Base-by-base conservation (phyloP, 768 basidiomycete genomes). In the Pholiota molesta region DNA sequence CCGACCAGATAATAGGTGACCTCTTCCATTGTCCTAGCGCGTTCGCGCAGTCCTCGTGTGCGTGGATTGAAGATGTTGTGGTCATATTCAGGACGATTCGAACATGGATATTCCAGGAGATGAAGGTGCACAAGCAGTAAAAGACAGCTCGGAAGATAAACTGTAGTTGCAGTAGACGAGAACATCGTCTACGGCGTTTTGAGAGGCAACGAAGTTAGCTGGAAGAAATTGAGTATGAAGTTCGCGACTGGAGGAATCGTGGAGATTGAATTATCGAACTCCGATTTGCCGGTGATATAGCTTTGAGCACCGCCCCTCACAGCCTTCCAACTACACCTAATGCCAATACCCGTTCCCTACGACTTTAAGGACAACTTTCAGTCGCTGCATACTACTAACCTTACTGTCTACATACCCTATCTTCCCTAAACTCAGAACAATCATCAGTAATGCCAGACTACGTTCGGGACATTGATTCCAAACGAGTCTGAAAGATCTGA, bases 101-200 rank as follows among this genome's bases (percentile, higher is more conserved):
- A 77, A 17, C 77, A 67, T 0, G 83, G 82, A 67, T 83, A 84
- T 58, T 80, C 74, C 17, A 87, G 73, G 13, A 86, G 79, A 62
- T 85, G 81, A 7, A 86, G 76, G 62, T 86, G 84, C 8, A 86
- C 70, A 9, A 86, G 75, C 13, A 87, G 72, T 14, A 86, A 68
- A 11, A 86, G 73, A n/a, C 79, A 69, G 16, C 74, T 62, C 6
- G 83, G 83, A 0, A 84, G 66, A 14, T 21, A 14, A 26, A 29
- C 17, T 17, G 45, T 49, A 19, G n/a, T 26, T 13, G 23, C 47
- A 23, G 23, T 13, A 13, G 11, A 13, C 21, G 23, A 14, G 1
- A n/a, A n/a, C 23, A 26, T 49, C 23, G 9, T 49, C 47, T 9
- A 49, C 11, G 11, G 7, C 35, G 35, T 37, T 37, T 37, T n/a